Conservation (phyloP, 805 yeast species). For the Wickerhamomyces mucosus region DNA sequence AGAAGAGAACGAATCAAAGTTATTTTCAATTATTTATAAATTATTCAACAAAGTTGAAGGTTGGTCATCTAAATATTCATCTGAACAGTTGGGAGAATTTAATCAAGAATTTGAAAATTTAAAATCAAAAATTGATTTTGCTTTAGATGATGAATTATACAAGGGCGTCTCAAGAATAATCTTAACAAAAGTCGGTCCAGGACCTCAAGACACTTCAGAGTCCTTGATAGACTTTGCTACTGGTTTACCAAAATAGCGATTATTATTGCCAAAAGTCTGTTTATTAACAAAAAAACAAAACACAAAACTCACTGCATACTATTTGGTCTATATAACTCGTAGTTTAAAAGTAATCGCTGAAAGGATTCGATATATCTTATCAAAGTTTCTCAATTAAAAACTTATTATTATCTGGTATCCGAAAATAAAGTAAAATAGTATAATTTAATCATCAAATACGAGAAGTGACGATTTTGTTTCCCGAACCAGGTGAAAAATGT, state of each 20-base stretch:
- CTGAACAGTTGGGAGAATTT: conserved; percentile 20
- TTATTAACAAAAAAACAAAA: too few relatives aligned
- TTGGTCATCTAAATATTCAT: conserved; percentile 43
- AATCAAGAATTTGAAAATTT: conserved; percentile 19
- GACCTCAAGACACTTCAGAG: conserved; percentile 59
- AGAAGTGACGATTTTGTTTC: too few relatives aligned
- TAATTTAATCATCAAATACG: too few relatives aligned
- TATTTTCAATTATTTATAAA: conserved; percentile 60
- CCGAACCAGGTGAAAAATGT: too few relatives aligned
- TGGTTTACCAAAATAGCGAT: conserved; percentile 3
- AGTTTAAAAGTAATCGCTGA: too few relatives aligned
- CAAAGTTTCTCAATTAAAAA: too few relatives aligned
- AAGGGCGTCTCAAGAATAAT: conserved; percentile 78
- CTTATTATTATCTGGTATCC: too few relatives aligned
- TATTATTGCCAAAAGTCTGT: too few relatives aligned
- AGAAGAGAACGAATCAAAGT: conserved; percentile 59
- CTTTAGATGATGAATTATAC: conserved; percentile 41
- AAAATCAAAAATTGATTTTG: conserved; percentile 25
- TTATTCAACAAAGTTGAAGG: conserved; percentile 55
- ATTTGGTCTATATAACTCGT: too few relatives aligned
- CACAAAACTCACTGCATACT: too few relatives aligned
- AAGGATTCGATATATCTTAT: too few relatives aligned
- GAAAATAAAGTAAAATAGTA: too few relatives aligned
- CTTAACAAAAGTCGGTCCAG: conserved; percentile 78
- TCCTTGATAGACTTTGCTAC: conserved; percentile 40